Evolutionary conservation across 768 basidiomycete species (phyloP).

Genomic region (Suillus americanus): DNA sequence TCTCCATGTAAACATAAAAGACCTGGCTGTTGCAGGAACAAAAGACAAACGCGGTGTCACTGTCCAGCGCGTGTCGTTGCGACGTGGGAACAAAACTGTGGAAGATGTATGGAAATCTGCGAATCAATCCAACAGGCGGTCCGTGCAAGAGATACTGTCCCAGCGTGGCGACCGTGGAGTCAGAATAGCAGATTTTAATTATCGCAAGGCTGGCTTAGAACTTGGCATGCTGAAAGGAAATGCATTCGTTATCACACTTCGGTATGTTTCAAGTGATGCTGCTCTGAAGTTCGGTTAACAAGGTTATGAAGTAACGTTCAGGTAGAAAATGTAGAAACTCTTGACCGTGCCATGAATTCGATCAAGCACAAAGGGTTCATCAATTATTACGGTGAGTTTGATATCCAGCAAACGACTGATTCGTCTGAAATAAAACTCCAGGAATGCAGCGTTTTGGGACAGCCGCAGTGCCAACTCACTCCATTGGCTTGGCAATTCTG

Average conservation of each 20-base stretch:
- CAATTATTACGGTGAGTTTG: slow-evolving; percentile 85
- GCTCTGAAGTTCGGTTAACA: slow-evolving; percentile 29
- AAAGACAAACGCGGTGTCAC: slow-evolving; percentile 99
- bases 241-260: slow-evolving; percentile 88
- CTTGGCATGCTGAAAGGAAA: slow-evolving; percentile 98
- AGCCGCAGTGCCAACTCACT: slow-evolving; percentile 91
- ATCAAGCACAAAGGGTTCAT: slow-evolving; percentile 89
- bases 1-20: slow-evolving; percentile 75
- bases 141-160: slow-evolving; percentile 54
- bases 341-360: slow-evolving; percentile 74
- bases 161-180: slow-evolving; percentile 88
- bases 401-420: slow-evolving; percentile 9
- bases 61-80: slow-evolving; percentile 84
- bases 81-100: slow-evolving; percentile 71
- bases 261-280: slow-evolving; percentile 46
- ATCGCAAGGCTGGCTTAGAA: slow-evolving; percentile 79
- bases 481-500: slow-evolving; percentile 88
- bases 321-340: slow-evolving; percentile 65
- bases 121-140: slow-evolving; percentile 65
- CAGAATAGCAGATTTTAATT: slow-evolving; percentile 84
- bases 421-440: slow-evolving; percentile 27
- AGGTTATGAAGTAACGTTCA: slow-evolving; percentile 62
- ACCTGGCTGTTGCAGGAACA: slow-evolving; percentile 89
- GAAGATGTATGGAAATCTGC: slow-evolving; percentile 83
- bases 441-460: slow-evolving; percentile 99